Conservation (phyloP, 352 stramenopile species). For the Detonula confervacea region DNA sequence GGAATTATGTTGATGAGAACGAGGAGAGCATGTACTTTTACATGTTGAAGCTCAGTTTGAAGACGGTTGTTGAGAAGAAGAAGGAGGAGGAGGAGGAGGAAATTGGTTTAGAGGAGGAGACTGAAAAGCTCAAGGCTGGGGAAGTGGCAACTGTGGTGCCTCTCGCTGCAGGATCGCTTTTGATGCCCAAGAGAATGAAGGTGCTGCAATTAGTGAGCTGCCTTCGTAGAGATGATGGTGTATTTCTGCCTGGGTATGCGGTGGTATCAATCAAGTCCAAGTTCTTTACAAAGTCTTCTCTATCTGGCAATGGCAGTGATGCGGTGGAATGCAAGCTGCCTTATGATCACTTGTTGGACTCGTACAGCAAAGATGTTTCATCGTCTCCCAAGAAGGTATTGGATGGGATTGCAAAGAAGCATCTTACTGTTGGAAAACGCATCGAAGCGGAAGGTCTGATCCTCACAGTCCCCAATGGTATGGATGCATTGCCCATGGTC, state of each 20-base stretch:
- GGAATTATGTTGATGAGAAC: constrained; percentile 14
- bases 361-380: constrained; percentile 54
- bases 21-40: constrained; percentile 61
- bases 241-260: constrained; percentile 77
- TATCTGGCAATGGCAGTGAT: constrained; percentile 25
- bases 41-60: constrained; percentile 59
- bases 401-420: constrained; percentile 62
- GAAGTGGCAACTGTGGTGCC: constrained; percentile 26
- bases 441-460: constrained; percentile 78
- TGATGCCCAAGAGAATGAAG: constrained; percentile 77
- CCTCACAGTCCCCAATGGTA: constrained; percentile 65
- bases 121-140: constrained; percentile 8
- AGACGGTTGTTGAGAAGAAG: constrained; percentile 43
- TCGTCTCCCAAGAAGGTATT: constrained; percentile 62
- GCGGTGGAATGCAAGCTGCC: constrained; percentile 81
- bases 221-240: constrained; percentile 57
- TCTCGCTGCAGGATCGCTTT: constrained; percentile 62
- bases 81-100: constrained; percentile 8
- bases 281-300: constrained; percentile 53
- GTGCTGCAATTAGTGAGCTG: constrained; percentile 75
- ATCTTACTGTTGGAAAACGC: constrained; percentile 79
- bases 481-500: constrained; percentile 61
- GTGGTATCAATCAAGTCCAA: constrained; percentile 83
- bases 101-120: background rate
- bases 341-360: constrained; percentile 81